Base-by-base conservation (phyloP, 2,329 filamentous ascomycete genomes). In the Parasarocladium wereldwijsianum region DNA sequence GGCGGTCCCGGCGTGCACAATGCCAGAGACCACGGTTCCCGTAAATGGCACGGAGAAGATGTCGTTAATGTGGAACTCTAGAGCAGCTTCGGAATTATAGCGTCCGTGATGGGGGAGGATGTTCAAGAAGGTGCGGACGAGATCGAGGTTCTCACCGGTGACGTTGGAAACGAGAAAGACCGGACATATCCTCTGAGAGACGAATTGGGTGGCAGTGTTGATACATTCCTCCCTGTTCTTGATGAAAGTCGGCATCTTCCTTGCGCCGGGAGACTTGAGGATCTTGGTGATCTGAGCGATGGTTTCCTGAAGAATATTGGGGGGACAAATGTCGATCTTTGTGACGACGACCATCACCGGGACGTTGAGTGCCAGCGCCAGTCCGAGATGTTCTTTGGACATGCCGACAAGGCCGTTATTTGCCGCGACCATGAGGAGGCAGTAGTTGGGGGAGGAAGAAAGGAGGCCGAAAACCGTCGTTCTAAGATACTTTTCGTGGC, bases 81-180 rank as follows among this genome's bases (percentile, higher is more conserved):
- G 92, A 0, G 86, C 77, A 0, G 82, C 84, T 26, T 83, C 76
- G 12, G 76, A 66, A 48, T 96, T 82, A 51, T 96, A 96, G 36
- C 87, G 81, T 29, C 87, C 87, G 42, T 94, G 83, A 42, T 93
- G 86, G 1, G 90, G 90, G 4, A 98, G 65, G 36, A 96, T 93
- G 45, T 96, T 96, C 32, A 98, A 59, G 52, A 98, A 98, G 0
- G 78, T 82, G 32, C 87, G 78, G 5, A 98, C 85, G 4, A 94
- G 66, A 38, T 94, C 82, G 26, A 98, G 66, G 36, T 82, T 84
- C 52, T 92, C 72, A 26, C 90, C 90, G 1, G 90, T 96, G 18
- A 98, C 90, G 46, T 98, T 98, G 41, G 87, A 96, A 8, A 98
- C 85, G 47, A 96, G 86, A 58, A 98, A 98, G 39, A 98, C 79